Conservation (phyloP, 306 rosid genomes). For the Casuarina glauca region DNA sequence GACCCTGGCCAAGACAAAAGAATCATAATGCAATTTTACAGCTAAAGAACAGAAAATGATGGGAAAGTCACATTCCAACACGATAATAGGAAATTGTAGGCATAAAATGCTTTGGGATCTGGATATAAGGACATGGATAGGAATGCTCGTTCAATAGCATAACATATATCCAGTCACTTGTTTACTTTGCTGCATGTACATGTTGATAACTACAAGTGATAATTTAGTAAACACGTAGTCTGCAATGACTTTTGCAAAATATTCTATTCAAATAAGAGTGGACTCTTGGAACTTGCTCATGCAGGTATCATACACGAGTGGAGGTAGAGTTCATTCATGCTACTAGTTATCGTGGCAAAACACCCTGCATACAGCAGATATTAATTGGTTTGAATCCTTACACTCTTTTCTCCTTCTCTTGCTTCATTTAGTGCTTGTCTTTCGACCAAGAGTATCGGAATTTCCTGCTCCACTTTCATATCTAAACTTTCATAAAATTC, state of each 20-base stretch:
- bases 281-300: background rate
- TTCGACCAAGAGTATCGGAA: slow-evolving; percentile 95
- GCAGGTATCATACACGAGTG: slow-evolving; percentile 19
- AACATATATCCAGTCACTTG: slow-evolving; percentile 14
- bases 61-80: background rate
- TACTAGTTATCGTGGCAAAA: slow-evolving; percentile 10
- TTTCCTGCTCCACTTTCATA: slow-evolving; percentile 88
- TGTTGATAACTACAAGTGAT: slow-evolving; percentile 6
- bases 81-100: background rate
- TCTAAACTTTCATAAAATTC: slow-evolving; percentile 77
- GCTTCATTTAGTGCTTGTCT: slow-evolving; percentile 98
- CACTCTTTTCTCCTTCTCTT: slow-evolving; percentile 94
- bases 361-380: slow-evolving; percentile 12
- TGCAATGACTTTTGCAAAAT: background rate
- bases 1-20: slow-evolving; percentile 41
- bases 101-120: slow-evolving; percentile 1
- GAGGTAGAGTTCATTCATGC: slow-evolving; percentile 14
- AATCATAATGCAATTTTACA: background rate
- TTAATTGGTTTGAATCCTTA: slow-evolving; percentile 45
- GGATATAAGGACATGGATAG: background rate
- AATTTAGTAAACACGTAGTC: background rate
- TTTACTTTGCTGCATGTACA: slow-evolving; percentile 5
- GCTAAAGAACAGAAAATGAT: background rate
- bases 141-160: background rate
- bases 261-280: background rate